Base-by-base conservation (phyloP, 1,284 basidiomycete genomes). In the Vanrija sp. region DNA sequence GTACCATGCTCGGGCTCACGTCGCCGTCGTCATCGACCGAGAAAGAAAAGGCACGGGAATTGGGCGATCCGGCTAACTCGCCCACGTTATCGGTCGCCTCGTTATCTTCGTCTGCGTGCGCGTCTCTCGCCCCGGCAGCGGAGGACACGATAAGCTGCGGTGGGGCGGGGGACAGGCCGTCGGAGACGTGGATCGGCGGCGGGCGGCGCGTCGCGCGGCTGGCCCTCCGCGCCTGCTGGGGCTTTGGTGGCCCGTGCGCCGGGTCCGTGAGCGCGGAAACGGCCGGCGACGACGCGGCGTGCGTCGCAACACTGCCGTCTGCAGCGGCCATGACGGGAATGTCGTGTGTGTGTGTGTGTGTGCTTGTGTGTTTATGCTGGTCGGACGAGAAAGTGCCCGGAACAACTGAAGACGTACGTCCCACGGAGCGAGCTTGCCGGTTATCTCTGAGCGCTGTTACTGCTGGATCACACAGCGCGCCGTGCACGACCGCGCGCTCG, bases 71-170 rank as follows among this genome's bases (percentile, higher is more conserved):
- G 5, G 47, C 23, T 19, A 53, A 40, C n/a, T 53, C 51, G 18
- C 51, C 48, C 5, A 58, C 48, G 3, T 34, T 39, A 38, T 58
- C 57, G 2, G 8, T 28, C 23, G 26, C 48, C 25, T 53, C 52
- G 14, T 43, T 38, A 1, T 21, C 42, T 2, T 39, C 47, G 12
- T 28, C 15, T 45, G 44, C 15, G 9, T 29, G 26, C 12, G 15
- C 44, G 44, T 23, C 21, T 23, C 21, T 23, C 21, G 26, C 21
- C 12, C 43, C 25, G 6, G 15, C 43, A 15, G 10, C 3, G 4
- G 16, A 15, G 21, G 44, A 28, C 6, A 28, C 26, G 25, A 23
- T 26, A 28, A 28, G 15, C 25, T 28, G 16, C 6, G 28, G 44
- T 21, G 23, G 43, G 7, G 10, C 23, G 14, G 44, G 44, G 6